Evolutionary conservation across 169 alveolate genomes (phyloP).

Genomic region (Plasmodium vivax): DNA sequence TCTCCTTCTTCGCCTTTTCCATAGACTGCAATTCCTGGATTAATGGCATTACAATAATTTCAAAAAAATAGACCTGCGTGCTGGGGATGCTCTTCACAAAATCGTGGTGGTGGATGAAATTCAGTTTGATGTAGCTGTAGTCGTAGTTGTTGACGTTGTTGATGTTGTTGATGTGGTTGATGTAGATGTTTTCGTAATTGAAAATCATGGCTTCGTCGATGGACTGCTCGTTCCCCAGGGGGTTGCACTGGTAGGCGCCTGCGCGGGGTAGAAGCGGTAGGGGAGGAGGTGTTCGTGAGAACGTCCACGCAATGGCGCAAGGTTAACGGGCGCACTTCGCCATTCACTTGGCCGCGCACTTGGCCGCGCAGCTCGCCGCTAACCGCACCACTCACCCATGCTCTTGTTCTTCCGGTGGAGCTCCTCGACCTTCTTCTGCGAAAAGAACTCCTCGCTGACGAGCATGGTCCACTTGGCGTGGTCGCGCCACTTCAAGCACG

Average conservation of each 20-base stretch:
- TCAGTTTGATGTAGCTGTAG: constrained; percentile 64
- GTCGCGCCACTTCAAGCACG: constrained; percentile 91
- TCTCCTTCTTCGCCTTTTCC: constrained; percentile 50
- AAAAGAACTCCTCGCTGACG: constrained; percentile 94
- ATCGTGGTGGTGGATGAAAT: constrained; percentile 61
- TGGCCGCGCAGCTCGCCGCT: neutral
- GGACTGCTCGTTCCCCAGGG: constrained; percentile 19
- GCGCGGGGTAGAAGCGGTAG: neutral
- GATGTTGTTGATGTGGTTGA: constrained; percentile 45
- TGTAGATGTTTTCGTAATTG: constrained; percentile 66
- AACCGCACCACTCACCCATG: constrained; percentile 7
- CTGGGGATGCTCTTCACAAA: constrained; percentile 73
- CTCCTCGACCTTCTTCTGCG: constrained; percentile 90
- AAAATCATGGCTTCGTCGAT: constrained; percentile 54
- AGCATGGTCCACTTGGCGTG: constrained; percentile 92
- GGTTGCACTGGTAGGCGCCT: constrained; percentile 6
- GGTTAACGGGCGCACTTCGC: neutral
- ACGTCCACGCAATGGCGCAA: neutral
- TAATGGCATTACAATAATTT: constrained; percentile 71
- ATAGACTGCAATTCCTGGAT: constrained; percentile 69
- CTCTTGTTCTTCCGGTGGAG: constrained; percentile 34
- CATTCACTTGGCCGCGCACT: neutral
- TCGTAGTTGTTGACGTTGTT: constrained; percentile 53
- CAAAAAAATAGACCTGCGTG: constrained; percentile 61
- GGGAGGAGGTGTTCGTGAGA: neutral